Evolutionary conservation across 495 filamentous ascomycete species (phyloP).

Genomic region (Hypoxylon lienhwacheense): DNA sequence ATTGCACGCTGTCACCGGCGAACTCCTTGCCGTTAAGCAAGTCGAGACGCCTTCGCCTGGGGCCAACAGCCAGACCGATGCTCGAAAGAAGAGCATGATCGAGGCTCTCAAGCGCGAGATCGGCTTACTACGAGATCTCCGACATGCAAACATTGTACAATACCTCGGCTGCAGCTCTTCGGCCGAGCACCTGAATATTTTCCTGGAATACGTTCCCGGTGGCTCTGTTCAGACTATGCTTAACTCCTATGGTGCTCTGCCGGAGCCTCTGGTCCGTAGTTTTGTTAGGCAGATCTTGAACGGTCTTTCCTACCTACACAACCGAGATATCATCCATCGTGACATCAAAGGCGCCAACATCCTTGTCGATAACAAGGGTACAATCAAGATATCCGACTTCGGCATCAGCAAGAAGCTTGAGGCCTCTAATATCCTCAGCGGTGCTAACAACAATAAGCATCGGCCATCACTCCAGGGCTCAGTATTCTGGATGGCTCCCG

Average conservation of each 20-base stretch:
- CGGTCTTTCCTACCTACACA: slow-evolving; percentile 94
- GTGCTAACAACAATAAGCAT: slow-evolving; percentile 64
- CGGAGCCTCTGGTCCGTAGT: slow-evolving; percentile 90
- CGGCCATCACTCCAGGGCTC: slow-evolving; percentile 93
- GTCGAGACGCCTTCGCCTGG: slow-evolving; percentile 87
- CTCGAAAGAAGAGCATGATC: slow-evolving; percentile 96
- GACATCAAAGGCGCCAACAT: slow-evolving; percentile 99
- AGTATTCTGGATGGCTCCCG: slow-evolving; percentile 99
- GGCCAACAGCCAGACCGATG: slow-evolving; percentile 76
- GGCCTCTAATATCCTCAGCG: slow-evolving; percentile 63
- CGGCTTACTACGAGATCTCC: slow-evolving; percentile 86
- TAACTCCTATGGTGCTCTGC: slow-evolving; percentile 93
- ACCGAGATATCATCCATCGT: slow-evolving; percentile 93
- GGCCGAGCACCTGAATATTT: slow-evolving; percentile 95
- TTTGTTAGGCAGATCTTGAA: slow-evolving; percentile 96
- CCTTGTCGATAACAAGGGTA: slow-evolving; percentile 97
- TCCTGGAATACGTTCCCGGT: slow-evolving; percentile 98
- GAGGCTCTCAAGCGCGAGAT: slow-evolving; percentile 97
- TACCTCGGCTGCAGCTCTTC: slow-evolving; percentile 94
- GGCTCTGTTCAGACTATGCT: slow-evolving; percentile 98
- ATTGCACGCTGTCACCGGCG: slow-evolving; percentile 94
- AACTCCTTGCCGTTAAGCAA: slow-evolving; percentile 98
- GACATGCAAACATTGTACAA: slow-evolving; percentile 96
- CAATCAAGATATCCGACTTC: slow-evolving; percentile 99
- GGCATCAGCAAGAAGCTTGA: slow-evolving; percentile 98